Conservation (phyloP, 2,329 filamentous ascomycete genomes). For the Nigrograna mackinnonii region DNA sequence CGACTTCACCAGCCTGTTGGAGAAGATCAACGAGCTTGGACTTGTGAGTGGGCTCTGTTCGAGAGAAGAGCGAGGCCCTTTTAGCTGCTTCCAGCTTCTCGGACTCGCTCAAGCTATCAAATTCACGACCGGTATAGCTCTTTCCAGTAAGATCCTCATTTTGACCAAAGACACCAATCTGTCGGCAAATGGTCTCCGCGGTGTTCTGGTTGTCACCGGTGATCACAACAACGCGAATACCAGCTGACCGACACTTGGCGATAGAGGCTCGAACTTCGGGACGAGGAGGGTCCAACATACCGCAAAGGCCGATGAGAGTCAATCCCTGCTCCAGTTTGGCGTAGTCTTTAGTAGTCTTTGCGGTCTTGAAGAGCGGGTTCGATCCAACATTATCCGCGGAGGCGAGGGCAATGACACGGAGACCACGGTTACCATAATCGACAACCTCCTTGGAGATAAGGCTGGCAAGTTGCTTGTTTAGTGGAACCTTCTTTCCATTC, state of each 20-base stretch:
- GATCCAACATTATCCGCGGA: constrained; percentile 75
- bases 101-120: constrained; percentile 77
- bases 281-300: constrained; percentile 95
- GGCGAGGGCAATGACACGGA: constrained; percentile 93
- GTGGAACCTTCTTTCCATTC: constrained; percentile 74
- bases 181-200: constrained; percentile 94
- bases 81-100: constrained; percentile 86
- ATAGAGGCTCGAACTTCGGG: constrained; percentile 89
- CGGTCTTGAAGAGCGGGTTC: constrained; percentile 70
- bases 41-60: constrained; percentile 95
- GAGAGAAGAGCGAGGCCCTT: constrained; percentile 88
- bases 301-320: constrained; percentile 90
- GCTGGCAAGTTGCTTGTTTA: constrained; percentile 70
- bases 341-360: constrained; percentile 85
- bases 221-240: constrained; percentile 96
- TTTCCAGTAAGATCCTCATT: constrained; percentile 85
- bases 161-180: constrained; percentile 89
- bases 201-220: constrained; percentile 98
- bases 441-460: constrained; percentile 79
- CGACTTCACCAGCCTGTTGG: constrained; percentile 89
- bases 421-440: constrained; percentile 87
- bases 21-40: constrained; percentile 96
- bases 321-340: constrained; percentile 87
- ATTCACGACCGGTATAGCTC: constrained; percentile 94
- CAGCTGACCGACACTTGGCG: constrained; percentile 84